Percentiles rank a stretch among this genome's conserved stretches.
These are phyloP conservation scores for Ophiostoma perfectum DNA, from an alignment of 2,329 filamentous ascomycete genomes.

Conservation along the genomic window DNA sequence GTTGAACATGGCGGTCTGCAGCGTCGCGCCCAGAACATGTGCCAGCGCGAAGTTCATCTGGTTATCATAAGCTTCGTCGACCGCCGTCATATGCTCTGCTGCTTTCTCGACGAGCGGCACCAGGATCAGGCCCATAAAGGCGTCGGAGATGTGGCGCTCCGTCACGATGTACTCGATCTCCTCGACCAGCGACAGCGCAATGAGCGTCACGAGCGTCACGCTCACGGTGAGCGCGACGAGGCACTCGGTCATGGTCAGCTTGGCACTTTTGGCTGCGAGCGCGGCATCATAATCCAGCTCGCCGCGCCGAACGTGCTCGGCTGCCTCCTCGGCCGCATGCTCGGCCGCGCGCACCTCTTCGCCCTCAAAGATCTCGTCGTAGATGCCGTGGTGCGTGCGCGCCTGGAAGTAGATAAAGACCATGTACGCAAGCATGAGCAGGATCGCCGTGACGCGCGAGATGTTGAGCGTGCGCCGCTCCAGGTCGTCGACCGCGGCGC, in stretches of 20 bases:
- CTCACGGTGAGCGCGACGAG: conserved; percentile 59
- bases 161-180: conserved; percentile 60
- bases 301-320: conserved; percentile 13
- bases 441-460: conserved; percentile 64
- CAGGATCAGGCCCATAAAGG: conserved; percentile 65
- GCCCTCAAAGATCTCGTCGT: conserved; percentile 64
- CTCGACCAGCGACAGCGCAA: conserved; percentile 67
- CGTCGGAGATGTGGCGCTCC: conserved; percentile 43
- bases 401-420: conserved; percentile 68
- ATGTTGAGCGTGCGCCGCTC: conserved; percentile 54
- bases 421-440: conserved; percentile 63
- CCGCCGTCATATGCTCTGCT: conserved; percentile 75
- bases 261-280: conserved; percentile 40
- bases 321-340: conserved; percentile 9
- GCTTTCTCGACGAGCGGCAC: conserved; percentile 80
- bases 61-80: conserved; percentile 75
- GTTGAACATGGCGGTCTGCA: conserved; percentile 86
- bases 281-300: conserved; percentile 43
- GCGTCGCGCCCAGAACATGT: conserved; percentile 78
- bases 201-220: conserved; percentile 64
- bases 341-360: conserved; percentile 61
- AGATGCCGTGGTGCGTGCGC: conserved; percentile 70
- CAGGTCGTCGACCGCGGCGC: conserved; percentile 38
- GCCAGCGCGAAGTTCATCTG: conserved; percentile 81
- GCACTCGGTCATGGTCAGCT: conserved; percentile 71